These are phyloP conservation scores for Ailanthus altissimus DNA, from an alignment of 345 rosid species.

Conservation along the genomic window DNA sequence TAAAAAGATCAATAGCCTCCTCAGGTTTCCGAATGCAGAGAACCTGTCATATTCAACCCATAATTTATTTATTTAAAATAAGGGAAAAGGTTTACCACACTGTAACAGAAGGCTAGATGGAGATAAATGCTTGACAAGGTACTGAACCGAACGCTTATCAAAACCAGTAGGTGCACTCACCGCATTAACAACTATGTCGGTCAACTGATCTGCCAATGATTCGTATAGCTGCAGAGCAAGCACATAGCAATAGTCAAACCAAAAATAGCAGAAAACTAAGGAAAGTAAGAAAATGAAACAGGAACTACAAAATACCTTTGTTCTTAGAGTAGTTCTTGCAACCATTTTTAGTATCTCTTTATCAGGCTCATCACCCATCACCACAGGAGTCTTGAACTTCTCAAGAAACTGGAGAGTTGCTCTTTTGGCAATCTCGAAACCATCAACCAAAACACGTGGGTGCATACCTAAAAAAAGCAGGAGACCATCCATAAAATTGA, in stretches of 20 bases:
- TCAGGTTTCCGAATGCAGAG: constrained; percentile 86
- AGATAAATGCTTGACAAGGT: not conserved
- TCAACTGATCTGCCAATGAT: constrained; percentile 89
- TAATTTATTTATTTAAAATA: not conserved
- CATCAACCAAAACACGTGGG: constrained; percentile 98
- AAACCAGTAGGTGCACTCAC: constrained; percentile 41
- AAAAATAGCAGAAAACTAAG: not conserved
- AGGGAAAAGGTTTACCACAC: not conserved
- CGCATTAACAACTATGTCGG: constrained; percentile 82
- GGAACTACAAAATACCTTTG: constrained; percentile 58
- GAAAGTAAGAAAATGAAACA: not conserved
- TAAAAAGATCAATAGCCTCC: constrained; percentile 88
- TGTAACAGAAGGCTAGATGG: not conserved
- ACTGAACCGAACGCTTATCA: not conserved
- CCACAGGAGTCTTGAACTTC: constrained; percentile 90
- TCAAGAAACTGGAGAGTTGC: constrained; percentile 94
- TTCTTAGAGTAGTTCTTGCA: constrained; percentile 89
- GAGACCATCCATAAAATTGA: constrained; percentile 4
- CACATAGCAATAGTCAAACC: not conserved
- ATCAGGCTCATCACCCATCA: constrained; percentile 94
- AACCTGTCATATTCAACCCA: constrained; percentile 51
- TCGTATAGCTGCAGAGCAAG: constrained; percentile 67
- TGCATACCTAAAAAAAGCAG: constrained; percentile 70
- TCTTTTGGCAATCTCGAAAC: constrained; percentile 92
- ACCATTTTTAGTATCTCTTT: constrained; percentile 95